Evolutionary conservation across 2,329 filamentous ascomycete species (phyloP), one percentile per base, ranked within the genome.

Genomic region (Macroventuria anomochaeta): DNA sequence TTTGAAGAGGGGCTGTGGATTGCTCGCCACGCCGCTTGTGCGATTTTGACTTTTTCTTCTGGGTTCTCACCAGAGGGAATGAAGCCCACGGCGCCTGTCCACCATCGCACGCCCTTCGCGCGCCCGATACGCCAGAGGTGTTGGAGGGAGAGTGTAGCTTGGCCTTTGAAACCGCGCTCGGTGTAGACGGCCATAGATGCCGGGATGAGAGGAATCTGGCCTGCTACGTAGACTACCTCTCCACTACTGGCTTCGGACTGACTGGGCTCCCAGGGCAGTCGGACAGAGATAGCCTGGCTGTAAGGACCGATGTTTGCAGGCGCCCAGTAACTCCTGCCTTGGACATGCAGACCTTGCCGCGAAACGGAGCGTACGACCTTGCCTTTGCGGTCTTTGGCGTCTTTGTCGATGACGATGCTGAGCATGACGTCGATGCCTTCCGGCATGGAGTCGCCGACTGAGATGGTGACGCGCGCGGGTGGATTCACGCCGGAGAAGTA

Each of bases 251-350:
- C 10, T 15, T 36, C 29, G 2, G 18, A 51, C 32, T 20, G 42
- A n/a, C n/a, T n/a, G 15, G 37, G 10, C n/a, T 28, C 55, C 46
- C 2, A 43, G 4, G 61, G 75, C 10, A 74, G 41, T 1, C 79
- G 79, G 10, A 85, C 76, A 2, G 83, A 80, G 42, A 95, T 86
- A 3, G 92, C 91, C 77, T 99, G 95, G 50, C 93, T 97, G 75
- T 97, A 97, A 0, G 95, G 95, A 0, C 95, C 95, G 47, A 99
- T 97, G 69, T 97, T 97, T 17, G 95, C 93, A 0, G 95, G 95
- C 0, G 95, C 95, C 95, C 95, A 99, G 80, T 97, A 97, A 10
- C 91, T 96, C 32, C 90, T 82, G 3, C 90, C 93, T 75, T 97
- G 95, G 5, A 99, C 93, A 72, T 99, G 95, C 1, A 97, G 82